Conservation (phyloP, 139 green algal species). For the Diplosphaera chodatii region DNA sequence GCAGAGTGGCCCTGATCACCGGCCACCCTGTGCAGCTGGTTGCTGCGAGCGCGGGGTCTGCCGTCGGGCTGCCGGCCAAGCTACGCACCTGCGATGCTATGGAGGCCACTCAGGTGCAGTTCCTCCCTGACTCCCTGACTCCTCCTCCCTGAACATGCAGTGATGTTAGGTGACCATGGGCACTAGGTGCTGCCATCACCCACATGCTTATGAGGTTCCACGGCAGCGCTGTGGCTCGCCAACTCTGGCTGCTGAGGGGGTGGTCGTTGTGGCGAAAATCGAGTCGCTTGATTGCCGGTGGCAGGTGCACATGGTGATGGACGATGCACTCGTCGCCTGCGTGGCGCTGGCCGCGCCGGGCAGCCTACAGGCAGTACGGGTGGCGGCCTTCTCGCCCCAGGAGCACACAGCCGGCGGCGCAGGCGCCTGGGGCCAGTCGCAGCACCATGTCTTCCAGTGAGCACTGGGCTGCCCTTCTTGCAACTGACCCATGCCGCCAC, state of each 20-base stretch:
- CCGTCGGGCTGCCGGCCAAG: background rate
- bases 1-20: background rate
- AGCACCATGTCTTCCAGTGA: background rate
- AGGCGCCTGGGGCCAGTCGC: background rate
- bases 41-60: too few species aligned
- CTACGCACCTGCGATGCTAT: background rate
- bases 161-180: too few species aligned
- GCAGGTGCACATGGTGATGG: background rate
- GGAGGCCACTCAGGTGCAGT: background rate
- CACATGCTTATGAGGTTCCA: too few species aligned
- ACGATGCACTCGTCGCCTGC: background rate
- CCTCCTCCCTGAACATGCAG: too few species aligned
- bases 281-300: too few species aligned
- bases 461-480: background rate
- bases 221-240: too few species aligned
- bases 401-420: background rate
- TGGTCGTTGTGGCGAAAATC: too few species aligned
- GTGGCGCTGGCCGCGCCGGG: background rate
- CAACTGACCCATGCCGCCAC: too few species aligned
- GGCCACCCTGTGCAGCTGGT: background rate
- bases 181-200: too few species aligned
- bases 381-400: background rate
- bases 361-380: background rate
- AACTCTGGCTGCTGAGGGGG: too few species aligned
- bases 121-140: too few species aligned